Evolutionary conservation across 371 early-diverging fungal species (phyloP), one percentile per base, ranked within the genome.

Genomic region (Syncephalis fuscata): DNA sequence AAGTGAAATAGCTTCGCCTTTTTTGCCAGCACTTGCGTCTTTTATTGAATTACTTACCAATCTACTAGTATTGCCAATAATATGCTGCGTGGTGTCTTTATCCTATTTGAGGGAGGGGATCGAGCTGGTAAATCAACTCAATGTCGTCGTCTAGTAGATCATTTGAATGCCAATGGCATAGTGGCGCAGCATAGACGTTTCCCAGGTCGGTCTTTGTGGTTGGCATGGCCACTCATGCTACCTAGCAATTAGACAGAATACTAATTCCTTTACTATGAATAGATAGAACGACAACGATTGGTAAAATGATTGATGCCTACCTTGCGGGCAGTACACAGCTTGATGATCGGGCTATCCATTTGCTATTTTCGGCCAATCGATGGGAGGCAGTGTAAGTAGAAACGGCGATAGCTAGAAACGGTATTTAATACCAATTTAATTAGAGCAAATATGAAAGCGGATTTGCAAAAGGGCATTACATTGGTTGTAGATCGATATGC

Each of bases 21-120:
- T n/a, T n/a, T n/a, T n/a, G n/a, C n/a, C n/a, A n/a, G n/a, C n/a
- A n/a, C n/a, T n/a, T n/a, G n/a, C n/a, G n/a, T n/a, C n/a, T n/a
- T n/a, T n/a, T n/a, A n/a, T n/a, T n/a, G n/a, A n/a, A n/a, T n/a
- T n/a, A n/a, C n/a, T n/a, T n/a, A n/a, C n/a, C n/a, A n/a, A n/a
- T n/a, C n/a, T n/a, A n/a, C n/a, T n/a, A n/a, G n/a, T n/a, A n/a
- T n/a, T n/a, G n/a, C n/a, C n/a, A n/a, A n/a, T n/a, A n/a, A n/a
- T n/a, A n/a, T n/a, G n/a, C n/a, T n/a, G n/a, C 71, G 99, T 25
- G 99, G 99, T 32, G 75, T 84, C 17, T 81, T 99, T 51, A 85
- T 99, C 50, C 87, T 89, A n/a, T 60, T 96, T 26, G 99, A 99
- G 67, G 99, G 99, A 39, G 79, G 90, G 48, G 99, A 98, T 70